phyloP scores from a whole-genome alignment of 2,329 filamentous ascomycete species.

The Colletotrichum musicola region DNA sequence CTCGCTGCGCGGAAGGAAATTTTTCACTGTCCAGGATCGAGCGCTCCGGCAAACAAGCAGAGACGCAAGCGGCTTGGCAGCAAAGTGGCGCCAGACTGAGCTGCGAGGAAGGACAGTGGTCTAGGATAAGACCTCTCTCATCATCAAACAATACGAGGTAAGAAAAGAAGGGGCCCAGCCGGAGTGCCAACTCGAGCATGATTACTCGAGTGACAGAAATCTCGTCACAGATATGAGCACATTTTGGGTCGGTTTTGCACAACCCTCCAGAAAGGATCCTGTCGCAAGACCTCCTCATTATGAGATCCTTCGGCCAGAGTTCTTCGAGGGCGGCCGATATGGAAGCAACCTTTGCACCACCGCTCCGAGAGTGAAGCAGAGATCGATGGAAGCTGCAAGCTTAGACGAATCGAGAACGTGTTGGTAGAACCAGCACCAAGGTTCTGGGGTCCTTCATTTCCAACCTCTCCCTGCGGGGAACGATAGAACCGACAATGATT shows the following conservation, averaged over 20 bases:
- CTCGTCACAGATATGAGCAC: neutral
- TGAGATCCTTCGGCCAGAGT: too few relatives aligned
- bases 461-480: conserved; percentile 31
- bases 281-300: too few relatives aligned
- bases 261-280: neutral
- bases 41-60: neutral
- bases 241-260: conserved; percentile 16
- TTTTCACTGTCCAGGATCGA: neutral
- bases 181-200: neutral
- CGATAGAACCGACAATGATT: conserved; percentile 11
- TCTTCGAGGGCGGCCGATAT: conserved; percentile 3
- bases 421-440: conserved; percentile 27
- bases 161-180: neutral
- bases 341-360: neutral
- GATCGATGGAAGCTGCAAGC: neutral
- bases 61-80: conserved; percentile 1
- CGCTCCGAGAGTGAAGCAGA: neutral
- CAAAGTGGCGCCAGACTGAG: neutral
- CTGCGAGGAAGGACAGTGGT: neutral
- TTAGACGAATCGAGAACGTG: conserved; percentile 11
- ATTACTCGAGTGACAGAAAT: neutral
- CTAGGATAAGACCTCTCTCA: neutral
- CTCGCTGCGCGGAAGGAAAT: neutral
- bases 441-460: conserved; percentile 30
- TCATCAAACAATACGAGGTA: conserved; percentile 19